Evolutionary conservation across 73 alveolate genomes (phyloP).

Genomic region (Tetrahymena borealis): DNA sequence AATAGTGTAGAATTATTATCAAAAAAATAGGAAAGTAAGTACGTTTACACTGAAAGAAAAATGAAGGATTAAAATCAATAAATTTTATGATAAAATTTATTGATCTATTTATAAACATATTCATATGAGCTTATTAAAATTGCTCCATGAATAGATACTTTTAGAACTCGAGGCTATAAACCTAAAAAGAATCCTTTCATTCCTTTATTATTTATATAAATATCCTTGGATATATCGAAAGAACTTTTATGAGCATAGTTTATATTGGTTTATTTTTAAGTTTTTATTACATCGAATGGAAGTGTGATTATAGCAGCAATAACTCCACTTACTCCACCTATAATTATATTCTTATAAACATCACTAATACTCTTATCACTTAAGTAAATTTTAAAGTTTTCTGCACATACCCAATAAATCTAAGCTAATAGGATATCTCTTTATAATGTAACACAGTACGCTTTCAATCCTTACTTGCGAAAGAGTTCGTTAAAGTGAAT

Average conservation of each 20-base stretch:
- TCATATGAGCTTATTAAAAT: neutral
- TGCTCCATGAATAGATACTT: neutral
- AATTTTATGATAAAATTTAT: neutral
- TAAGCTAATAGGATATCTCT: neutral
- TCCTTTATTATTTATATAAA: neutral
- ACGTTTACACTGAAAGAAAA: too few species aligned
- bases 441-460: neutral
- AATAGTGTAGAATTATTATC: too few species aligned
- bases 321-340: neutral
- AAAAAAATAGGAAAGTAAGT: too few species aligned
- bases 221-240: neutral
- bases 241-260: neutral
- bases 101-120: neutral
- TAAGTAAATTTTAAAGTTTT: neutral
- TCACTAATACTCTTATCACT: neutral
- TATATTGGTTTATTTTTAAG: neutral
- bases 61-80: too few species aligned
- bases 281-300: neutral
- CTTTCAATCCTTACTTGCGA: neutral
- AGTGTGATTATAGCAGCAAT: neutral
- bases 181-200: neutral
- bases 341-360: neutral
- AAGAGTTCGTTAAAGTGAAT: neutral
- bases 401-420: neutral
- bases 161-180: neutral